Percentiles rank a stretch among this genome's conserved stretches.
Conservation (phyloP, 140 eudicot species). For the Cichorium intybus region DNA sequence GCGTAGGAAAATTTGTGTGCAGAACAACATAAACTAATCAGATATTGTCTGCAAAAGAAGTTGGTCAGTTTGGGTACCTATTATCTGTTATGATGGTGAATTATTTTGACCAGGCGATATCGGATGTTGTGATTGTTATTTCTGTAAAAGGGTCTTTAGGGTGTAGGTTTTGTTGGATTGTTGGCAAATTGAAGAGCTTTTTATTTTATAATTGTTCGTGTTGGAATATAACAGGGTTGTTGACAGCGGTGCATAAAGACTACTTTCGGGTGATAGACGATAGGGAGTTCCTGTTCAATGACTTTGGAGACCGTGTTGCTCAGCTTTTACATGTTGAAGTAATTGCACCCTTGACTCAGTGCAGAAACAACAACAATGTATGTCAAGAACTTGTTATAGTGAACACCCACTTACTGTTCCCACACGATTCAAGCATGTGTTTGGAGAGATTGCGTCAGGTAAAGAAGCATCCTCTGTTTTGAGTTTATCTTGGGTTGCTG, state of each 20-base stretch:
- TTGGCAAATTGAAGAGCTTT: too few species aligned
- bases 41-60: neutral
- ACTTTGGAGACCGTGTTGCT: constrained; percentile 90
- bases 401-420: constrained; percentile 57
- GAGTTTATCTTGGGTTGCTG: too few species aligned
- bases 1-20: too few species aligned
- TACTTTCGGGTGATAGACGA: constrained; percentile 65
- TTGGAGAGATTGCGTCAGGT: constrained; percentile 56
- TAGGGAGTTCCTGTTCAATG: constrained; percentile 68
- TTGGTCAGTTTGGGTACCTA: too few species aligned
- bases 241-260: constrained; percentile 82
- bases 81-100: too few species aligned
- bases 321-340: constrained; percentile 77
- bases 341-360: constrained; percentile 41
- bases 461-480: neutral
- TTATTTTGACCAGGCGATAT: too few species aligned
- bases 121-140: neutral
- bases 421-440: constrained; percentile 55
- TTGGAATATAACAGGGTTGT: constrained; percentile 43
- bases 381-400: constrained; percentile 37
- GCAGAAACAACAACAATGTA: constrained; percentile 1
- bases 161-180: too few species aligned
- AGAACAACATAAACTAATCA: neutral
- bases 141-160: too few species aligned
- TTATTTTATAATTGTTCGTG: too few species aligned